A percentile compares a stretch with the other conserved stretches of the same genome.
phyloP scores from a whole-genome alignment of 306 rosid genomes.

The Castanopsis chinensis region DNA sequence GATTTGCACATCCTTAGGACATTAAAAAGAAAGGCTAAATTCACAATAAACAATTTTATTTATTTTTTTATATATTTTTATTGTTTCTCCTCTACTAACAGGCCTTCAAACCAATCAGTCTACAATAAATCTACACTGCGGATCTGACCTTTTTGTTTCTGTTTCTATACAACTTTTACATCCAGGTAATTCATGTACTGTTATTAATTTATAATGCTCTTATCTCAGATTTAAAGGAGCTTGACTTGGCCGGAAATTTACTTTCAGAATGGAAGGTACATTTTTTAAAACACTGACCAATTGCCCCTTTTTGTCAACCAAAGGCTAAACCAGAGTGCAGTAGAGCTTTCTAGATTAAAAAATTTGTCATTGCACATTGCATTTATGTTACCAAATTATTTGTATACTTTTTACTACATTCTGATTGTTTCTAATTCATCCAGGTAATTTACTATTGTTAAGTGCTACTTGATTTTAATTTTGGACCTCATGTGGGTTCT shows the following conservation, averaged over 20 bases:
- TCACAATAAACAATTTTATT: neutral
- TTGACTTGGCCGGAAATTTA: conserved; percentile 88
- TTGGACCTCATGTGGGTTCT: neutral
- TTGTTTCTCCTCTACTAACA: neutral
- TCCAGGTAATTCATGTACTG: neutral
- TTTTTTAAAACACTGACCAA: conserved; percentile 17
- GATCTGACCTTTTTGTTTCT: neutral
- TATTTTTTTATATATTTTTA: neutral
- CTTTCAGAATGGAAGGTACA: conserved; percentile 88
- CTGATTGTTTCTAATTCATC: neutral
- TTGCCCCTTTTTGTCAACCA: conserved; percentile 7
- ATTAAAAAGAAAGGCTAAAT: neutral
- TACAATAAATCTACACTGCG: neutral
- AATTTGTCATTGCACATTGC: conserved; percentile 1
- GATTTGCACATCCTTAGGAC: neutral
- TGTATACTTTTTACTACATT: neutral
- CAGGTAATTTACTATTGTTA: neutral
- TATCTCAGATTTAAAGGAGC: conserved; percentile 68
- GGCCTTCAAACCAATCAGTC: neutral
- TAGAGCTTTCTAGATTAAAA: neutral
- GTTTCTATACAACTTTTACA: neutral
- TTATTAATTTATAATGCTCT: conserved; percentile 6
- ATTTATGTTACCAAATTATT: neutral
- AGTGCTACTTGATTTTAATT: neutral
- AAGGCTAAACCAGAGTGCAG: conserved; percentile 11